Evolutionary conservation across 2,329 filamentous ascomycete genomes (phyloP), one percentile per base, ranked within the genome.

Genomic region (Aspergillus tanneri): DNA sequence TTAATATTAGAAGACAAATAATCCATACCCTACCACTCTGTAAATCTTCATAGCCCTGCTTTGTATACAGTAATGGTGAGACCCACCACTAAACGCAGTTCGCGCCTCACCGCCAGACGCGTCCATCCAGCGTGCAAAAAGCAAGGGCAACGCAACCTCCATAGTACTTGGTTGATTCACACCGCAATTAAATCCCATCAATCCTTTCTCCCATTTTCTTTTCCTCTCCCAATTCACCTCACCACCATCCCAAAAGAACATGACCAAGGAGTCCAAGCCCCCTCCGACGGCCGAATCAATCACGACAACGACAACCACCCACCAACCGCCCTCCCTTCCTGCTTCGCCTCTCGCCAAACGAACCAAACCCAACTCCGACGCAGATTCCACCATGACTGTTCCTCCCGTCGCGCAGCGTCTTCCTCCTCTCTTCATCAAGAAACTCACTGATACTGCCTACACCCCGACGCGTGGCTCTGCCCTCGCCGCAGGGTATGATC

Each of bases 401-500:
- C 66, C 70, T 43, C 63, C 67, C n/a, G 60, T 69, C 64, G 54
- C 70, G 55, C 64, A 73, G 59, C 64, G 71, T 2, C 57, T 68
- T 25, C 84, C 85, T n/a, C 75, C 85, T 3, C 80, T 96, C 43
- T 82, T 90, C 53, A 84, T 99, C 72, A 92, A 96, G 79, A 90
- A 95, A 72, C 85, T 97, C 50, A 87, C 87, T 7, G 77, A 84
- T 28, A 83, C 86, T 55, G 93, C 86, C n/a, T 82, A 80, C 38
- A 79, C 91, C 19, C 93, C 93, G 9, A 97, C 90, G 0, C 85
- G 92, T 46, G 93, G 93, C 58, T 95, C 88, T 57, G 86, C 85
- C 43, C 91, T 88, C 65, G 89, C 93, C 1, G 93, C 93, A 1
- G 93, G 93, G 27, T 97, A 97, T 74, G 93, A 99, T 71, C 67